These are phyloP conservation scores for Trichophyton mentagrophytes DNA, from an alignment of 2,329 filamentous ascomycete species.

Conservation along the genomic window DNA sequence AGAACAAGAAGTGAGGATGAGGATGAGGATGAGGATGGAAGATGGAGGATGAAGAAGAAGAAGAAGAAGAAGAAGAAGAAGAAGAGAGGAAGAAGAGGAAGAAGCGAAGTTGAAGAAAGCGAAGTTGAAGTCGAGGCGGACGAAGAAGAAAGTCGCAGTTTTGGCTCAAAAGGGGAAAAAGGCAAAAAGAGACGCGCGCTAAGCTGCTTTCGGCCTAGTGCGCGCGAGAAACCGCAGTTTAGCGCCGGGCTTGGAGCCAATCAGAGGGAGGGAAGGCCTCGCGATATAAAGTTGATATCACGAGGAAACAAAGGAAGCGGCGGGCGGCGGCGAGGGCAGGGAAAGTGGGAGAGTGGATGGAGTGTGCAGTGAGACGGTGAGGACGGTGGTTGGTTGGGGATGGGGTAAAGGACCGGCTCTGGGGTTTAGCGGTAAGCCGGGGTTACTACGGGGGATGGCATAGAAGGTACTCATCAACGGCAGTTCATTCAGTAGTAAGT, in stretches of 20 bases:
- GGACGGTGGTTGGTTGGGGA: neutral
- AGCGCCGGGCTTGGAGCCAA: neutral
- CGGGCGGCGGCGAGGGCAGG: neutral
- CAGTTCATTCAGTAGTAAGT: neutral
- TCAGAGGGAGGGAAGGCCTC: neutral
- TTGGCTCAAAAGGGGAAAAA: constrained; percentile 4
- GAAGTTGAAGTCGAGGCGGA: constrained; percentile 12
- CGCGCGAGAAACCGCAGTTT: neutral
- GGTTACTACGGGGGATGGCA: neutral
- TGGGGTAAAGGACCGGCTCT: neutral
- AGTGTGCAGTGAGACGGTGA: neutral
- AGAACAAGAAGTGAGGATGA: constrained; percentile 11
- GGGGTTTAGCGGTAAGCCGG: too few species aligned
- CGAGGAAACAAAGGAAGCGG: neutral
- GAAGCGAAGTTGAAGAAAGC: constrained; percentile 14
- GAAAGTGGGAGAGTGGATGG: neutral
- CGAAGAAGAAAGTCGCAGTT: constrained; percentile 9
- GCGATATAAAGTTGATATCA: neutral
- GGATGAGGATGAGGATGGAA: constrained; percentile 9
- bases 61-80: constrained; percentile 16
- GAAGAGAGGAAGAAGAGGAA: constrained; percentile 10
- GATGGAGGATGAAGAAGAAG: constrained; percentile 12
- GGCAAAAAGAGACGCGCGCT: neutral
- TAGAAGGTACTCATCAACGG: neutral
- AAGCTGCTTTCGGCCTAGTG: constrained; percentile 2